Evolutionary conservation across 2,329 filamentous ascomycete genomes (phyloP), one percentile per base, ranked within the genome.

Genomic region (Acrodontium crateriforme): DNA sequence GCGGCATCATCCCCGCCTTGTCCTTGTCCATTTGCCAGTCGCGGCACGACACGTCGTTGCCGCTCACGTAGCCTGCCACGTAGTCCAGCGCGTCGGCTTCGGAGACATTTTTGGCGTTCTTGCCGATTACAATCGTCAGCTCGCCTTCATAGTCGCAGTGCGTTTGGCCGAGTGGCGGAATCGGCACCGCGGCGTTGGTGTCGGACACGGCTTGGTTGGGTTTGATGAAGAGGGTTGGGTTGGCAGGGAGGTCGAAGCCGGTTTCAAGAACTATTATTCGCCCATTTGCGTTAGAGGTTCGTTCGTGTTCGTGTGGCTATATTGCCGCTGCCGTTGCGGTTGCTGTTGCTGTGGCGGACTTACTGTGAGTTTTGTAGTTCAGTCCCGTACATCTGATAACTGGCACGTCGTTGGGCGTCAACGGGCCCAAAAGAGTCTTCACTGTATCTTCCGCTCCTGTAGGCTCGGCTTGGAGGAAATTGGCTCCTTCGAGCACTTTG

Each of bases 61-160:
- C 77, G 18, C 80, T 67, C 2, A 73, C 64, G 47, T 84, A 85
- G 4, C 80, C 80, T 2, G 83, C 60, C 3, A 85, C 75, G 44
- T 80, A 74, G 28, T 74, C 59, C n/a, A 84, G 58, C 0, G 79
- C 79, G 13, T 45, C 53, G 2, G 61, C 59, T 53, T 79, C 74
- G 2, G 70, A 52, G 9, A 85, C 72, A 46, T 83, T 65, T 23
- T 59, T 55, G 34, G 72, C 76, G 34, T 67, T 58, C 52, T 74
- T 76, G 14, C 77, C 76, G 37, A 85, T 81, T 6, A 85, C 61
- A 19, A 72, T 63, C 9, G 83, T 75, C 5, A 87, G 64, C 56
- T 87, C 80, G 49, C 77, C 81, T 55, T 87, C 80, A 53, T 85
- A 85, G 54, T 85, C 80, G 11, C 82, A 56, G 25, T 62, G 62